Percentiles rank a stretch among this genome's conserved stretches.
Evolutionary conservation across 108 stramenopile species (phyloP).

Genomic region (Asterionellopsis glacialis): DNA sequence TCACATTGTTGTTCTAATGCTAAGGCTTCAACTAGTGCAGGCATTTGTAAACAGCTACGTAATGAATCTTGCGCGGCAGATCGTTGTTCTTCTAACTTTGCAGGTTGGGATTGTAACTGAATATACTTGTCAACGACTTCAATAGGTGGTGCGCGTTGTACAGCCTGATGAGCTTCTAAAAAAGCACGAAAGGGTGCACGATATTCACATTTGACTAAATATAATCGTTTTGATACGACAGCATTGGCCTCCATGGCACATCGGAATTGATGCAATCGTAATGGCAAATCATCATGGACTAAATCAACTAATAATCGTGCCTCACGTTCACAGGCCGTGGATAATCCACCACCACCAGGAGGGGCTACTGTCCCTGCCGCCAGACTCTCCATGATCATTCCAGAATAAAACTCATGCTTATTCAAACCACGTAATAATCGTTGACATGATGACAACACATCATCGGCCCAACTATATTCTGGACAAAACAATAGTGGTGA

Average conservation of each 20-base stretch:
- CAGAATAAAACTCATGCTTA: conserved; percentile 54
- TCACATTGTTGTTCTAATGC: conserved; percentile 67
- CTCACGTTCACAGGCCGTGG: conserved; percentile 19
- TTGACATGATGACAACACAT: conserved; percentile 55
- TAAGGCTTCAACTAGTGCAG: conserved; percentile 65
- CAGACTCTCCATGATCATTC: background rate
- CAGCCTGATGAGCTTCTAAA: conserved; percentile 71
- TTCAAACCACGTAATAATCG: conserved; percentile 46
- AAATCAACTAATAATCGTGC: conserved; percentile 24
- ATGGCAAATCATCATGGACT: conserved; percentile 48
- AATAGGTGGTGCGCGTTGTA: conserved; percentile 70
- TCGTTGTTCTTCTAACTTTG: conserved; percentile 9
- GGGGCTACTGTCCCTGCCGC: background rate
- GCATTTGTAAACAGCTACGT: conserved; percentile 46
- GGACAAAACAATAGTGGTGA: conserved; percentile 73
- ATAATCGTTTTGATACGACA: conserved; percentile 78
- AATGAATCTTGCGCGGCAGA: conserved; percentile 6
- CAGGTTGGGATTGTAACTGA: conserved; percentile 13
- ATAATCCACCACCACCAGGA: background rate
- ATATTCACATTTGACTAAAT: conserved; percentile 87
- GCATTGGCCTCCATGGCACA: conserved; percentile 69
- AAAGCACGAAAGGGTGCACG: conserved; percentile 83
- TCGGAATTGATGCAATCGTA: conserved; percentile 69
- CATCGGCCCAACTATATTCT: conserved; percentile 86
- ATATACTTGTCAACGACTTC: conserved; percentile 62